phyloP scores from a whole-genome alignment of 2,329 filamentous ascomycete species.

The Aspergillus fischeri region DNA sequence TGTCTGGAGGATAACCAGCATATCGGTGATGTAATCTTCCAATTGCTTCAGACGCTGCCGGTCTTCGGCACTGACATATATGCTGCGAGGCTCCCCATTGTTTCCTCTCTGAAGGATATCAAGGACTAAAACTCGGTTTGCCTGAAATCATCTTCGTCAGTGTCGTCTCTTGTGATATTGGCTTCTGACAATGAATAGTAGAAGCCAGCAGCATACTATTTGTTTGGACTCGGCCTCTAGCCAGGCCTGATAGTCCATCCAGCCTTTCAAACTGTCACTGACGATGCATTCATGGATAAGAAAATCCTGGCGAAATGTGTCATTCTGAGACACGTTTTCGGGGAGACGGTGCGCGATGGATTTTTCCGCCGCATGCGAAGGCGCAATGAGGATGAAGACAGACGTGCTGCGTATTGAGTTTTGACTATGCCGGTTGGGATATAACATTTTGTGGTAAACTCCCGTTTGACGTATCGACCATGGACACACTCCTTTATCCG shows the following conservation, averaged over 20 bases:
- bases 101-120: not conserved
- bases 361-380: slow-evolving; percentile 1
- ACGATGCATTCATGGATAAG: slow-evolving; percentile 8
- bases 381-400: slow-evolving; percentile 6
- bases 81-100: not conserved
- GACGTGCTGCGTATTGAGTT: not conserved
- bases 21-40: slow-evolving; percentile 10
- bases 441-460: slow-evolving; percentile 10
- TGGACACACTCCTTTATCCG: slow-evolving; percentile 1
- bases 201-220: not conserved
- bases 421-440: not conserved
- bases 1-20: slow-evolving; percentile 9
- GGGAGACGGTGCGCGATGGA: not conserved
- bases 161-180: not conserved
- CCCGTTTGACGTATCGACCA: slow-evolving; percentile 15
- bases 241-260: slow-evolving; percentile 14
- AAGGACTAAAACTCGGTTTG: slow-evolving; percentile 3
- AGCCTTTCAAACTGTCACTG: slow-evolving; percentile 6
- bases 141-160: slow-evolving; percentile 1
- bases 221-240: slow-evolving; percentile 8
- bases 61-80: slow-evolving; percentile 4
- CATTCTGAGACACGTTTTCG: not conserved
- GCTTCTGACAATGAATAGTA: not conserved
- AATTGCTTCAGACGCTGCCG: slow-evolving; percentile 9
- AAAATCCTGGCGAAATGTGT: not conserved